Evolutionary conservation across 2,329 filamentous ascomycete species (phyloP).

Genomic region (Monosporascus sp.): DNA sequence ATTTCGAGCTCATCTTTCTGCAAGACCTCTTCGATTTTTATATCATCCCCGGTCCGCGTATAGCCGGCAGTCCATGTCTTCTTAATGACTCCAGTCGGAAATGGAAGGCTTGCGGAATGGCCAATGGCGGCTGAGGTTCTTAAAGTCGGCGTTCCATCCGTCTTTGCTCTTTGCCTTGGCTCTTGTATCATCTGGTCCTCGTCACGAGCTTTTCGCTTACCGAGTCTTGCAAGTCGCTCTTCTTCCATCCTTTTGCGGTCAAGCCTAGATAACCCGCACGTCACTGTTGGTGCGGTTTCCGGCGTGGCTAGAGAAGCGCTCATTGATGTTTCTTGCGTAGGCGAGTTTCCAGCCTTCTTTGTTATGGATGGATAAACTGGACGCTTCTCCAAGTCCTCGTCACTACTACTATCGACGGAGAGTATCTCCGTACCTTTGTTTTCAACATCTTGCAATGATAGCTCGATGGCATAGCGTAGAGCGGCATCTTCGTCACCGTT

Average conservation of each 20-base stretch:
- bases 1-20: conserved; percentile 66
- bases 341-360: conserved; percentile 8
- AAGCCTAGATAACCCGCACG: conserved; percentile 36
- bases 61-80: conserved; percentile 71
- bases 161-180: conserved; percentile 12
- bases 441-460: conserved; percentile 41
- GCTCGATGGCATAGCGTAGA: conserved; percentile 53
- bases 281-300: conserved; percentile 4
- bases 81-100: conserved; percentile 62
- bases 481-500: conserved; percentile 50
- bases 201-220: conserved; percentile 48
- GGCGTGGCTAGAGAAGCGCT: background rate
- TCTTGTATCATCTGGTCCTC: conserved; percentile 11
- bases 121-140: background rate
- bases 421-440: conserved; percentile 24
- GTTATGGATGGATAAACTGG: conserved; percentile 14
- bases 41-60: conserved; percentile 59
- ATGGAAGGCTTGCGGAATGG: conserved; percentile 28
- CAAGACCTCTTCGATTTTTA: conserved; percentile 82
- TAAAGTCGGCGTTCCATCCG: conserved; percentile 3
- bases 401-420: conserved; percentile 22
- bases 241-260: conserved; percentile 81
- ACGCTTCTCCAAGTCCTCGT: conserved; percentile 23
- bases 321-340: background rate
- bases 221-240: conserved; percentile 67